Evolutionary conservation across 1,139 yeast species (phyloP).

Genomic region (Debaryomyces sp.): DNA sequence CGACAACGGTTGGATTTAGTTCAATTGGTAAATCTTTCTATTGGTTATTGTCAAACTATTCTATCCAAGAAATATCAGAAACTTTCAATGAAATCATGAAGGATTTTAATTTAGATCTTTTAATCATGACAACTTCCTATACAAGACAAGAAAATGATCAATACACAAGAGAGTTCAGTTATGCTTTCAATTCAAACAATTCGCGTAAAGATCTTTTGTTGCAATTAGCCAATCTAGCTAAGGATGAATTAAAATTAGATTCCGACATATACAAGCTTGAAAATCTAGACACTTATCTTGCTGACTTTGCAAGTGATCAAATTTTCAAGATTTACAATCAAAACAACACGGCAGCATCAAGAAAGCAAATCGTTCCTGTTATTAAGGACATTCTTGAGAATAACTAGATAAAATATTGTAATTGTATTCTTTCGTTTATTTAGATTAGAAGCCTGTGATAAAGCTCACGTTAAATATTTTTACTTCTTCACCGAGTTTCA

Average conservation of each 20-base stretch:
- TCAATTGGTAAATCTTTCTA: slow-evolving; percentile 68
- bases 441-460: slow-evolving; percentile 15
- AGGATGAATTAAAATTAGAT: slow-evolving; percentile 33
- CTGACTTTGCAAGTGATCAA: slow-evolving; percentile 15
- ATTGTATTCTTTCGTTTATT: not conserved
- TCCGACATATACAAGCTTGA: slow-evolving; percentile 19
- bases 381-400: slow-evolving; percentile 37
- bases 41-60: slow-evolving; percentile 50
- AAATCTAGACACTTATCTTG: slow-evolving; percentile 12
- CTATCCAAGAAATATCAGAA: slow-evolving; percentile 34
- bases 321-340: slow-evolving; percentile 50
- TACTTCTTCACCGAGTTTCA: slow-evolving; percentile 18
- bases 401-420: not conserved
- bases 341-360: slow-evolving; percentile 59
- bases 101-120: slow-evolving; percentile 51
- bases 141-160: slow-evolving; percentile 36
- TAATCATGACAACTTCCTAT: slow-evolving; percentile 66
- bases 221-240: slow-evolving; percentile 27
- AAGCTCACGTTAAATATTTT: slow-evolving; percentile 27
- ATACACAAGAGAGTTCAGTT: slow-evolving; percentile 63
- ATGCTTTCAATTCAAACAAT: slow-evolving; percentile 24
- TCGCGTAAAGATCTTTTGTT: slow-evolving; percentile 19
- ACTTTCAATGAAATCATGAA: slow-evolving; percentile 40
- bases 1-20: slow-evolving; percentile 64
- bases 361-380: slow-evolving; percentile 83